These are phyloP conservation scores for Pichia sp. DNA, from an alignment of 1,139 yeast species.

Conservation along the genomic window DNA sequence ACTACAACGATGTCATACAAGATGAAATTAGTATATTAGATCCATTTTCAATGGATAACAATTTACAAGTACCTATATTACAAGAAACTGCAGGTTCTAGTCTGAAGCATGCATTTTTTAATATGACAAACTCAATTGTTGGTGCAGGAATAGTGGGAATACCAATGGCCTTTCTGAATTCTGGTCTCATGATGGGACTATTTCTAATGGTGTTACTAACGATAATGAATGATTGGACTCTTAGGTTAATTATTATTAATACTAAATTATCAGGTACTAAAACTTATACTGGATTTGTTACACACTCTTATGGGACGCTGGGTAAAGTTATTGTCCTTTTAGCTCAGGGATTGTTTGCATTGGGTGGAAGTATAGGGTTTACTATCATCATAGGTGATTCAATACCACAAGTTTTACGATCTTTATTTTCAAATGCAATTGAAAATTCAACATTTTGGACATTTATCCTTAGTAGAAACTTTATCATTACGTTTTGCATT, in stretches of 20 bases:
- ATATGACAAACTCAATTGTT: slow-evolving; percentile 88
- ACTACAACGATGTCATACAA: slow-evolving; percentile 14
- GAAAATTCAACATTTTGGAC: slow-evolving; percentile 35
- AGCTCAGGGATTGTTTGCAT: slow-evolving; percentile 83
- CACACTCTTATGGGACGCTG: slow-evolving; percentile 64
- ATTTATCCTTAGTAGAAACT: slow-evolving; percentile 58
- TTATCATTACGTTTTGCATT: slow-evolving; percentile 64
- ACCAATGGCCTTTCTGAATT: slow-evolving; percentile 77
- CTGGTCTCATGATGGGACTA: slow-evolving; percentile 74
- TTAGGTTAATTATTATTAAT: slow-evolving; percentile 70
- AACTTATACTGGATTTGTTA: slow-evolving; percentile 83
- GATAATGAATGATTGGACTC: slow-evolving; percentile 81
- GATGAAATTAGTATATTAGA: slow-evolving; percentile 16
- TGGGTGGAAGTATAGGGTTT: slow-evolving; percentile 92
- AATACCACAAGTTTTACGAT: slow-evolving; percentile 77
- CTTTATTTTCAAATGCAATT: slow-evolving; percentile 53
- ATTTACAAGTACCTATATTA: not conserved
- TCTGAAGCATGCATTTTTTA: slow-evolving; percentile 88
- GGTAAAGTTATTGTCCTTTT: slow-evolving; percentile 66
- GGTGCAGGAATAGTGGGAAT: slow-evolving; percentile 97
- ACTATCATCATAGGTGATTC: slow-evolving; percentile 94
- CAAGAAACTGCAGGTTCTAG: slow-evolving; percentile 28
- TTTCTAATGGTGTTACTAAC: slow-evolving; percentile 56
- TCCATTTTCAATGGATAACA: slow-evolving; percentile 14
- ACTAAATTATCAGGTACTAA: slow-evolving; percentile 69